Conservation (phyloP, 345 rosid species). For the Boechera stricta region DNA sequence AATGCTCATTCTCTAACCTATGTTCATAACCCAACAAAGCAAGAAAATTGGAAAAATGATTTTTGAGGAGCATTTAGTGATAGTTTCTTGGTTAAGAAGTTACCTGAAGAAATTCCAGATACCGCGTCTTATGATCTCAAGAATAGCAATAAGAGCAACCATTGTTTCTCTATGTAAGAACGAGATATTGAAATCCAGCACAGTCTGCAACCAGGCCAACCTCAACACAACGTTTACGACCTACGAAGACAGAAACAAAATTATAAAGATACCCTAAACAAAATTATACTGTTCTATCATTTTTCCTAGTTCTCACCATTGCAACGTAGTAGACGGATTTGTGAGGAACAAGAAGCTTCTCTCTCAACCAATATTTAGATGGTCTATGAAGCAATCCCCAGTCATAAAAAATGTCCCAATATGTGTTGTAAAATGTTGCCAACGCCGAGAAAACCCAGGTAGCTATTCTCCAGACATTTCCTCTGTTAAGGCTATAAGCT, state of each 20-base stretch:
- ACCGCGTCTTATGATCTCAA: conserved; percentile 76
- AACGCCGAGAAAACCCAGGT: conserved; percentile 55
- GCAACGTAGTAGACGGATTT: conserved; percentile 58
- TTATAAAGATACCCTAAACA: background rate
- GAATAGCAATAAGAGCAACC: conserved; percentile 60
- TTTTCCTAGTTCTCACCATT: conserved; percentile 50
- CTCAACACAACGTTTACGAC: conserved; percentile 59
- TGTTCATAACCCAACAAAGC: conserved; percentile 12
- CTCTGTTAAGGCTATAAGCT: conserved; percentile 51
- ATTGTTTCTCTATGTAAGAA: conserved; percentile 49
- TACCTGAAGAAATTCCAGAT: conserved; percentile 82
- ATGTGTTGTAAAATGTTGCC: conserved; percentile 57
- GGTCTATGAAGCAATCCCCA: conserved; percentile 70
- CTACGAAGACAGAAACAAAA: conserved; percentile 34
- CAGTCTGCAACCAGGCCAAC: conserved; percentile 72
- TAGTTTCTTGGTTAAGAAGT: conserved; percentile 10
- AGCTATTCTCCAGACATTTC: conserved; percentile 45
- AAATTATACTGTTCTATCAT: background rate
- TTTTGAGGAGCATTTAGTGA: background rate
- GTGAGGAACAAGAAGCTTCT: conserved; percentile 62
- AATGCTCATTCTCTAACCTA: conserved; percentile 76
- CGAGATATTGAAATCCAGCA: conserved; percentile 42
- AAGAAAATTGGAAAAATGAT: background rate
- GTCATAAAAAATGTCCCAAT: conserved; percentile 73
- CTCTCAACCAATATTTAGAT: conserved; percentile 67